Conservation (phyloP, 1,284 basidiomycete species). For the Tetrapyrgos nigripes region DNA sequence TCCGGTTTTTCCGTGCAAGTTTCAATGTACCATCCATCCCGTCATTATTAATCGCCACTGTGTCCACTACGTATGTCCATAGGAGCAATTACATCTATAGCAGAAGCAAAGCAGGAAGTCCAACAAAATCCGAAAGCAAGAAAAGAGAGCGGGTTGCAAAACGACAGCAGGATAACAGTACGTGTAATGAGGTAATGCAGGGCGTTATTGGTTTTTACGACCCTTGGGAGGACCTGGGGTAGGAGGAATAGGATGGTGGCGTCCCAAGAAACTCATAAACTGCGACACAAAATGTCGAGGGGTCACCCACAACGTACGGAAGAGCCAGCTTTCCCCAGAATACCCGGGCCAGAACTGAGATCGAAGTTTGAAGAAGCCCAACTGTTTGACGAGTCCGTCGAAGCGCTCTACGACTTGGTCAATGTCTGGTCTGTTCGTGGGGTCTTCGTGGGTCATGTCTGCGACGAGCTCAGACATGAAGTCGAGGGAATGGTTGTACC, state of each 20-base stretch:
- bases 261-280: neutral
- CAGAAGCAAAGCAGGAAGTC: too few relatives aligned
- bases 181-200: too few relatives aligned
- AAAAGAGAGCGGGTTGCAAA: too few relatives aligned
- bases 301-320: neutral
- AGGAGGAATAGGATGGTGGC: neutral
- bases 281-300: neutral
- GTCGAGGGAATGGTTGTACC: conserved; percentile 19
- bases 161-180: too few relatives aligned
- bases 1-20: too few relatives aligned
- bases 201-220: neutral
- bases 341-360: neutral
- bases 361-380: conserved; percentile 15
- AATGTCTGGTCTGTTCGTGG: conserved; percentile 31
- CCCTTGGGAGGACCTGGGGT: neutral
- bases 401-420: conserved; percentile 30
- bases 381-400: conserved; percentile 12
- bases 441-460: conserved; percentile 34
- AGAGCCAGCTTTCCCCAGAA: neutral
- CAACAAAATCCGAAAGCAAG: too few relatives aligned
- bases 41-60: too few relatives aligned
- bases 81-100: too few relatives aligned
- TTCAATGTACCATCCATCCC: too few relatives aligned
- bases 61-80: too few relatives aligned
- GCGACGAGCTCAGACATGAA: conserved; percentile 29